Evolutionary conservation across 2,329 filamentous ascomycete genomes (phyloP), one percentile per base, ranked within the genome.

Genomic region (Ceratocystis colombiana): DNA sequence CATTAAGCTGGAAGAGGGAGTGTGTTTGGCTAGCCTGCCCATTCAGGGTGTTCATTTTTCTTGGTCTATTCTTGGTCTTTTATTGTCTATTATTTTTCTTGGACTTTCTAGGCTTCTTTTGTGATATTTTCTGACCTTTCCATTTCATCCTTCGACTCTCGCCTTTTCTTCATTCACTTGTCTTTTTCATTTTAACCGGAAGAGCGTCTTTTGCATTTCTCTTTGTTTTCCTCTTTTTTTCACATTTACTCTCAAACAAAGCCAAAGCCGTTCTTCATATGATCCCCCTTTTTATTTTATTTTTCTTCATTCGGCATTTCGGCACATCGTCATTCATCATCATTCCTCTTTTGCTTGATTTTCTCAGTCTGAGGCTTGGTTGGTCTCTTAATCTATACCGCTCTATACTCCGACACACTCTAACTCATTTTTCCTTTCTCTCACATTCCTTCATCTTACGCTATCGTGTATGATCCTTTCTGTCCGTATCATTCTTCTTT

Each of bases 1-100:
- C 70, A 72, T 61, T 75, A 70, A 33, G 12, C 1, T 17, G 28
- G 20, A 22, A 25, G 61, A 25, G 50, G n/a, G 44, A 64, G 17
- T 10, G 44, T 20, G 45, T 30, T 15, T 20, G 10, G 10, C 37
- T 15, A 41, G 37, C 37, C 10, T 15, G 37, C 37, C 41, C 6
- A 6, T 15, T 25, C 30, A 5, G 6, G n/a, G 48, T n/a, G 48
- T 1, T 12, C 33, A 44, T 30, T 28, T 48, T 30, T 30, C 33
- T 62, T 44, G 45, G 41, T 62, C 44, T 30, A 22, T 48, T 8
- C 22, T n/a, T 62, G 15, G 8, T 48, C 30, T 15, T 62, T 62
- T 25, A n/a, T 48, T 48, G 17, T 48, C 20, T 48, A 20, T 48
- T n/a, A 20, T 48, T 48, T n/a, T n/a, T 48, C 7, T 20, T 20